These are phyloP conservation scores for Lactifluus subvellereus DNA, from an alignment of 768 basidiomycete species.

Conservation along the genomic window DNA sequence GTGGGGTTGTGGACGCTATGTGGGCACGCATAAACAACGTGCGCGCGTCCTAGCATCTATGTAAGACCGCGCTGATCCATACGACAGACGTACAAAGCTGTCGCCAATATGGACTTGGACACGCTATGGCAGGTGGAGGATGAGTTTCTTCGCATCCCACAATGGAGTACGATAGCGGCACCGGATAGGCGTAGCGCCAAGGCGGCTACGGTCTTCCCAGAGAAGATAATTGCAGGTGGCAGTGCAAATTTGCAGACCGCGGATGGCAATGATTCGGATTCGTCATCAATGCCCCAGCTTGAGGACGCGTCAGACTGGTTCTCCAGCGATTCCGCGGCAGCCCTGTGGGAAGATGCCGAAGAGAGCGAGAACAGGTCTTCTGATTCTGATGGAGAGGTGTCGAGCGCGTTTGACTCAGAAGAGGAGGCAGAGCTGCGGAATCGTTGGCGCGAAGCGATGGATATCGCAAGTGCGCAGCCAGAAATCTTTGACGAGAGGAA, in stretches of 20 bases:
- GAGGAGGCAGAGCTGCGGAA: constrained; percentile 62
- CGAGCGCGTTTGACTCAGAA: constrained; percentile 54
- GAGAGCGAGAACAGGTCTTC: constrained; percentile 37
- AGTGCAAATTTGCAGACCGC: constrained; percentile 43
- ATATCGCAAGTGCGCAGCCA: constrained; percentile 48
- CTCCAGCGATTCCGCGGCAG: constrained; percentile 37
- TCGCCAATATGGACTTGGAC: constrained; percentile 12
- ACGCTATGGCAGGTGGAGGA: constrained; percentile 19
- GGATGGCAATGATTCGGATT: constrained; percentile 41
- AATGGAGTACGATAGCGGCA: constrained; percentile 30
- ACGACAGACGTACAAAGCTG: constrained; percentile 11
- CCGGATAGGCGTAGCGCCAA: constrained; percentile 28
- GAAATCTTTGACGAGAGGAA: constrained; percentile 52
- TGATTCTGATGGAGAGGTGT: constrained; percentile 34
- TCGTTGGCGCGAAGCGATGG: constrained; percentile 66
- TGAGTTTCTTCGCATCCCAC: constrained; percentile 16
- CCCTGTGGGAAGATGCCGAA: constrained; percentile 31
- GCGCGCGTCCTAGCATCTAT: constrained; percentile 23
- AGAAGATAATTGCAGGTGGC: neutral
- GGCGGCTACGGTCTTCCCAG: constrained; percentile 1
- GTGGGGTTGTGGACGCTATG: constrained; percentile 48
- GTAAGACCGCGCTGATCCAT: constrained; percentile 8
- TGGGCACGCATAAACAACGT: constrained; percentile 63
- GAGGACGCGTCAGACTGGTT: constrained; percentile 61
- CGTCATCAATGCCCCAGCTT: constrained; percentile 59